Conservation (phyloP, 78 protist genomes). For the Guillardia theta region DNA sequence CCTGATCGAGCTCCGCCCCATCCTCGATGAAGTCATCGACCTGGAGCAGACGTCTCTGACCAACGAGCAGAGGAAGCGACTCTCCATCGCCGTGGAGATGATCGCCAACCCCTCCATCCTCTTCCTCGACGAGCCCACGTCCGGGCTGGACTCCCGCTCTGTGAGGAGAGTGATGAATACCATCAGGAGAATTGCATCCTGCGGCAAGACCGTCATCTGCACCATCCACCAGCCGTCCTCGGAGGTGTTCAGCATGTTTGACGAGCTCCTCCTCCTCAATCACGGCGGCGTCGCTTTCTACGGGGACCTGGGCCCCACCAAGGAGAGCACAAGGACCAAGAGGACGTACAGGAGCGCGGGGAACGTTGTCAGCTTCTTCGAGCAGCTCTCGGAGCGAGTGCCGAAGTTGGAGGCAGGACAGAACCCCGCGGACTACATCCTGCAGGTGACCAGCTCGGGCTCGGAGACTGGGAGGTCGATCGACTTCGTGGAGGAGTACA, state of each 20-base stretch:
- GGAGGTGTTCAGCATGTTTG: background rate
- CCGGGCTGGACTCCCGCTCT: background rate
- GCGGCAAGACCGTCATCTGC: background rate
- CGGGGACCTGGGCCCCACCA: background rate
- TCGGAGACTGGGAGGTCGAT: background rate
- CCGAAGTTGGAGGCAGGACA: background rate
- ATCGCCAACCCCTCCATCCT: constrained; percentile 47
- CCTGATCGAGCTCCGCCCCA: background rate
- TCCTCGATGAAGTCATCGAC: background rate
- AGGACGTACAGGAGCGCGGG: background rate
- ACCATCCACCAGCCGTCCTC: background rate
- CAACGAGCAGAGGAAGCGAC: no score
- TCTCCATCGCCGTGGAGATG: constrained; percentile 51
- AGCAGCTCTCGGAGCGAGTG: background rate
- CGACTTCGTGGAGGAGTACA: background rate
- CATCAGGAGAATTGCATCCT: background rate
- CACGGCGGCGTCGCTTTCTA: background rate
- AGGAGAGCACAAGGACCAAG: background rate
- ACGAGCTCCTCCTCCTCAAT: background rate
- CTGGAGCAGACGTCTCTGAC: no score
- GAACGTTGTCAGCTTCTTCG: background rate
- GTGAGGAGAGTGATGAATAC: background rate
- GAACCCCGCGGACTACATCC: background rate
- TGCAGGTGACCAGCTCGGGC: background rate
- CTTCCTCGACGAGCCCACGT: constrained; percentile 74